These are phyloP conservation scores for Ceratocystis ficicola DNA, from an alignment of 2,329 filamentous ascomycete species.

Conservation along the genomic window DNA sequence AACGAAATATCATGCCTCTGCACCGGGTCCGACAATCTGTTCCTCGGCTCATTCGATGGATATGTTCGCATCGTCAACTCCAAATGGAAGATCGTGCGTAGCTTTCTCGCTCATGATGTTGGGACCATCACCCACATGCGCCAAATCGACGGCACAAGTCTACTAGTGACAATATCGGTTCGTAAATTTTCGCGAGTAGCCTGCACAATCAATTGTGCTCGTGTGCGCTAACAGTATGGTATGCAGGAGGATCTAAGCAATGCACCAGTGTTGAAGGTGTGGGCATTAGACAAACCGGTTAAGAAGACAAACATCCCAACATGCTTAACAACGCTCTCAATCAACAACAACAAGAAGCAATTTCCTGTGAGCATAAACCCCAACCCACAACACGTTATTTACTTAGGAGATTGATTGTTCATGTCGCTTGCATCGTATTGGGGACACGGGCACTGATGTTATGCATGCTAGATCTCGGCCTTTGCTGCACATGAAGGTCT, in stretches of 20 bases:
- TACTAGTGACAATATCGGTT: conserved; percentile 69
- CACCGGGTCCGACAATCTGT: conserved; percentile 78
- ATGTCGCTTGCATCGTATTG: neutral
- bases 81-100: conserved; percentile 73
- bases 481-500: conserved; percentile 80
- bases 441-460: neutral
- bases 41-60: conserved; percentile 77
- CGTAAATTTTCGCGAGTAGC: neutral
- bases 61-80: conserved; percentile 76
- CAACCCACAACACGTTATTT: neutral
- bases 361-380: conserved; percentile 56
- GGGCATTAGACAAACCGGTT: conserved; percentile 85
- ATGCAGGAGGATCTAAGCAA: conserved; percentile 67
- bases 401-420: too few relatives aligned
- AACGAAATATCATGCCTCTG: conserved; percentile 71
- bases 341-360: conserved; percentile 81
- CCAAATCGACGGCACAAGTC: conserved; percentile 74
- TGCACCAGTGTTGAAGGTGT: conserved; percentile 89
- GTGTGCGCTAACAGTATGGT: neutral
- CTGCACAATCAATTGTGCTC: neutral
- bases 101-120: conserved; percentile 74
- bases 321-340: conserved; percentile 71
- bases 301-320: conserved; percentile 86
- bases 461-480: conserved; percentile 56
- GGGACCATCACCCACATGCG: conserved; percentile 81